Evolutionary conservation across 352 stramenopile genomes (phyloP).

Genomic region (Ophiocytium majus): DNA sequence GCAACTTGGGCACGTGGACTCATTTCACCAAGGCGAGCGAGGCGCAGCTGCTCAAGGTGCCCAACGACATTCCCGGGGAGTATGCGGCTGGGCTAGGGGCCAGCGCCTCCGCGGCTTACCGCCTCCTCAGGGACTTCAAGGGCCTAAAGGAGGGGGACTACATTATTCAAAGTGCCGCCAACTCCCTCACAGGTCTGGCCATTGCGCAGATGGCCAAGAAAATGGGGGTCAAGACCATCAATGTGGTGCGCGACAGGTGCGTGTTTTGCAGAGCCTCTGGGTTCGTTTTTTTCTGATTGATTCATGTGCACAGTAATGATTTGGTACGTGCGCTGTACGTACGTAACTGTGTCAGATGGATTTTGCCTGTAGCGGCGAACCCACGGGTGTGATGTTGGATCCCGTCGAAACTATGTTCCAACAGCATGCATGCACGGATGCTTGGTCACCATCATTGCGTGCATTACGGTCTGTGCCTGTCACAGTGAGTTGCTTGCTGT

Average conservation of each 20-base stretch:
- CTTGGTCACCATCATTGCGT: no score
- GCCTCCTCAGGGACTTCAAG: slow-evolving; percentile 76
- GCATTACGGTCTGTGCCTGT: no score
- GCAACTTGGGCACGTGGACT: slow-evolving; percentile 37
- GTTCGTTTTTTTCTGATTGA: no score
- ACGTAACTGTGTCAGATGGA: no score
- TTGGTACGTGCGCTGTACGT: no score
- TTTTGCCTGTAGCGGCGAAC: no score
- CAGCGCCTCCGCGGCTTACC: slow-evolving; percentile 77
- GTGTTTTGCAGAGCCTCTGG: no score
- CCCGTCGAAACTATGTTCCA: no score
- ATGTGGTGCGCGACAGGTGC: slow-evolving; percentile 75
- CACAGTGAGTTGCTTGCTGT: no score
- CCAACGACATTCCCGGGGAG: slow-evolving; percentile 70
- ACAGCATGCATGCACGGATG: no score
- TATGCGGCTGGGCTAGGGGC: slow-evolving; percentile 72
- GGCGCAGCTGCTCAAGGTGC: slow-evolving; percentile 51
- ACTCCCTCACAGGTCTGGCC: slow-evolving; percentile 74
- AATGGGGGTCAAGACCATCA: slow-evolving; percentile 81
- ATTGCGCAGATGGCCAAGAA: slow-evolving; percentile 79
- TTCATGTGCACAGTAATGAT: no score
- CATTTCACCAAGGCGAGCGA: slow-evolving; percentile 38
- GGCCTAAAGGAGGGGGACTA: slow-evolving; percentile 72
- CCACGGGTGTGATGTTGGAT: no score
- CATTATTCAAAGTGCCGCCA: slow-evolving; percentile 82